phyloP scores from a whole-genome alignment of 441 rosid genomes.

The Lepidium campestre region DNA sequence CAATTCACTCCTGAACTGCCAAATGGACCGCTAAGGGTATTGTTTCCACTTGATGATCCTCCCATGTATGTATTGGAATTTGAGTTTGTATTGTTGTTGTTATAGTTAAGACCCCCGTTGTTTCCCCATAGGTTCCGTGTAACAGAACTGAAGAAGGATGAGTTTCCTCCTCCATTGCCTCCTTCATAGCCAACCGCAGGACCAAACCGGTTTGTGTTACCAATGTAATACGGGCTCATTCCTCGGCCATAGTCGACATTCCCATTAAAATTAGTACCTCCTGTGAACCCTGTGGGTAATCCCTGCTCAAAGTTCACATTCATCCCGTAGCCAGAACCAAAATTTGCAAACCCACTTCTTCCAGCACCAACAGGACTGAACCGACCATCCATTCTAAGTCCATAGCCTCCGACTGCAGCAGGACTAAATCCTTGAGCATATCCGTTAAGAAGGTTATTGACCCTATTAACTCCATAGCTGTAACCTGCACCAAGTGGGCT shows the following conservation, averaged over 20 bases:
- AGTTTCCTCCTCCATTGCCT: slow-evolving; percentile 70
- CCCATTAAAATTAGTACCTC: slow-evolving; percentile 51
- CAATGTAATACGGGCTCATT: slow-evolving; percentile 73
- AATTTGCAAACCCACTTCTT: slow-evolving; percentile 69
- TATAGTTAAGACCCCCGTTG: slow-evolving; percentile 55
- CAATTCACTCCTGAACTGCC: slow-evolving; percentile 52
- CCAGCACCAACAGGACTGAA: slow-evolving; percentile 71
- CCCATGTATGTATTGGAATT: slow-evolving; percentile 50
- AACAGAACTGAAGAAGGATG: slow-evolving; percentile 81
- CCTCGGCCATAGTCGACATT: slow-evolving; percentile 74
- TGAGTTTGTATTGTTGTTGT: slow-evolving; percentile 49
- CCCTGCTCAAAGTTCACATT: slow-evolving; percentile 80
- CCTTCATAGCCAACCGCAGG: slow-evolving; percentile 62
- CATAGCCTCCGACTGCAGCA: slow-evolving; percentile 68
- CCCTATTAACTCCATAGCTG: slow-evolving; percentile 68
- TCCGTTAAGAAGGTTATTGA: slow-evolving; percentile 71
- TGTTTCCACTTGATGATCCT: slow-evolving; percentile 54
- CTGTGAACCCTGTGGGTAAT: slow-evolving; percentile 59
- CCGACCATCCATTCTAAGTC: slow-evolving; percentile 84
- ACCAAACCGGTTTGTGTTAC: slow-evolving; percentile 64
- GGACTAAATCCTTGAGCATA: slow-evolving; percentile 79
- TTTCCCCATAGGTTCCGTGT: slow-evolving; percentile 85
- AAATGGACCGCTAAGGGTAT: slow-evolving; percentile 49
- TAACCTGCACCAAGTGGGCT: slow-evolving; percentile 75
- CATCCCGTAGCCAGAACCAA: slow-evolving; percentile 65